Percentiles rank a stretch among this genome's conserved stretches.
Conservation (phyloP, 768 basidiomycete genomes). For the Tulasnella sp. region DNA sequence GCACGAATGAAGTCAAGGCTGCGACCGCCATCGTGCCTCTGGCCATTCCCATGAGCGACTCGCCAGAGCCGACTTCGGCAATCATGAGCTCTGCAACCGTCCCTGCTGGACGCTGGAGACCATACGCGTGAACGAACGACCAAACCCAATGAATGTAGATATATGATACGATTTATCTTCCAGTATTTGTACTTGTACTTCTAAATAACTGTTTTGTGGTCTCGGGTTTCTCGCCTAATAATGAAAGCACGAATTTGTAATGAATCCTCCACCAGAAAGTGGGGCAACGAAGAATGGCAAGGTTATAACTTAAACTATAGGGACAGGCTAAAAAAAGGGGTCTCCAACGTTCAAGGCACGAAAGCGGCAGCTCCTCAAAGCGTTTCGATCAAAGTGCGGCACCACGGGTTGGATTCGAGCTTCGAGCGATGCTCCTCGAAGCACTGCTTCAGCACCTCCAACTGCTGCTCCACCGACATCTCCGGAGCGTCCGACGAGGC, state of each 20-base stretch:
- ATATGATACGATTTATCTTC: not conserved
- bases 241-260: not conserved
- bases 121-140: not conserved
- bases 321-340: not conserved
- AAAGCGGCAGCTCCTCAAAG: slow-evolving; percentile 39
- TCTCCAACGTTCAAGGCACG: not conserved
- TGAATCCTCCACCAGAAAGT: not conserved
- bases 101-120: not conserved
- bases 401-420: slow-evolving; percentile 81
- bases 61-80: slow-evolving; percentile 4
- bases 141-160: not conserved
- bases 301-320: slow-evolving; percentile 3
- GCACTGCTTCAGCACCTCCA: slow-evolving; percentile 60
- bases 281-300: not conserved
- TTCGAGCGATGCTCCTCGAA: slow-evolving; percentile 66
- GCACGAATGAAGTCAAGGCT: not conserved
- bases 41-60: not conserved
- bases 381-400: slow-evolving; percentile 59
- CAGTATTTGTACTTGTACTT: not conserved
- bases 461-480: slow-evolving; percentile 49
- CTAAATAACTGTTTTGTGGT: not conserved
- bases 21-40: not conserved
- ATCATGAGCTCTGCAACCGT: not conserved
- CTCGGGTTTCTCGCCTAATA: not conserved
- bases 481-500: slow-evolving; percentile 35